Percentiles rank a stretch among this genome's conserved stretches.
These are phyloP conservation scores for Lotus japonicus DNA, from an alignment of 306 rosid genomes.

Conservation along the genomic window DNA sequence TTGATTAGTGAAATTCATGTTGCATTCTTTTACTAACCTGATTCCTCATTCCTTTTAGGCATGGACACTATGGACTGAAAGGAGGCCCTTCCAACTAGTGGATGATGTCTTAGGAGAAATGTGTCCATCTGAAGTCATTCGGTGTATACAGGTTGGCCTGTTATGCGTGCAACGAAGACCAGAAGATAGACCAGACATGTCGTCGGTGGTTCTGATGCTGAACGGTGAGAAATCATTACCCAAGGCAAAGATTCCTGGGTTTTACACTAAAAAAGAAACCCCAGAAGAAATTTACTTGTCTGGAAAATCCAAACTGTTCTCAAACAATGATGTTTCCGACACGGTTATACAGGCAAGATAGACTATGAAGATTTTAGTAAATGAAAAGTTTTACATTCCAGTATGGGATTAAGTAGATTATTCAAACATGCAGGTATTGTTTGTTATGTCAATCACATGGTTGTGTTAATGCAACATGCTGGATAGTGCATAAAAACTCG, in stretches of 20 bases:
- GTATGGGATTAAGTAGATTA: too few relatives aligned
- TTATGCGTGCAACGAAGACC: conserved; percentile 27
- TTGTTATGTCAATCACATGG: too few relatives aligned
- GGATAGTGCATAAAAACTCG: too few relatives aligned
- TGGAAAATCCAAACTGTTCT: background rate
- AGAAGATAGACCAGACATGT: conserved; percentile 26
- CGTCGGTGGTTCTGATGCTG: conserved; percentile 20
- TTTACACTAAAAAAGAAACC: background rate
- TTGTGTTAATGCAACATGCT: too few relatives aligned
- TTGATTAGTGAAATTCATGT: background rate
- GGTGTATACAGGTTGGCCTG: conserved; percentile 11
- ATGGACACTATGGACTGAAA: conserved; percentile 26
- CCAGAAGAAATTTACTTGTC: background rate
- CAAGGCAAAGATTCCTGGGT: conserved; percentile 4
- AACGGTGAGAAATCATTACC: conserved; percentile 18
- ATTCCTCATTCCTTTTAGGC: background rate
- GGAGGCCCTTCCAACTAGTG: background rate
- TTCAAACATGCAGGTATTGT: too few relatives aligned
- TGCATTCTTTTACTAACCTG: background rate
- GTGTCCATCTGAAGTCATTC: background rate
- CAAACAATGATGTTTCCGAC: conserved; percentile 10
- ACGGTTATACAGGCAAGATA: conserved; percentile 19
- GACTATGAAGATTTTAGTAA: background rate
- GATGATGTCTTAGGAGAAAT: background rate
- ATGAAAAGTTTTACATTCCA: background rate